Percentiles rank a stretch among this genome's conserved stretches.
Conservation (phyloP, 495 filamentous ascomycete genomes). For the Aspergillus conjunctus region DNA sequence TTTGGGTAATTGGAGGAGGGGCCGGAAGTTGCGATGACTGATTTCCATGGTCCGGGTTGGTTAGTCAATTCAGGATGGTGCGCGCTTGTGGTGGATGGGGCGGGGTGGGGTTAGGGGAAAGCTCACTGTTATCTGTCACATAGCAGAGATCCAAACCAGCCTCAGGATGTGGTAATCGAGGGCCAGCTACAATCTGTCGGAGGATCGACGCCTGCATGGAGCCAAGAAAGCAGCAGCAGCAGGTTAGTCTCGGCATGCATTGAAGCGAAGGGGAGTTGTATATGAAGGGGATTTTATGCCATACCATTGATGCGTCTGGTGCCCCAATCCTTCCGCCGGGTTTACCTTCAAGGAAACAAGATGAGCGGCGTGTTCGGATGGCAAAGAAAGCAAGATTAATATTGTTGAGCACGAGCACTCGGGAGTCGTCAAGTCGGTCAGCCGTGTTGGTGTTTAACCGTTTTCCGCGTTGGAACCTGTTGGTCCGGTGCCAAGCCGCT, state of each 20-base stretch:
- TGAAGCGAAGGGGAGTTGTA: background rate
- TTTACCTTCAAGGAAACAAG: no score
- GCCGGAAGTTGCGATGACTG: slow-evolving; percentile 77
- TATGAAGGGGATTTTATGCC: background rate
- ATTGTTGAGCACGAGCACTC: no score
- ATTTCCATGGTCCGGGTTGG: background rate
- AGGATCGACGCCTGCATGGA: slow-evolving; percentile 61
- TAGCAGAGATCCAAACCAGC: slow-evolving; percentile 94
- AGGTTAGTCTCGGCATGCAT: slow-evolving; percentile 26
- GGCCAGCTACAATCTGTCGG: slow-evolving; percentile 76
- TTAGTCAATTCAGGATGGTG: background rate
- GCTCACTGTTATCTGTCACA: slow-evolving; percentile 73
- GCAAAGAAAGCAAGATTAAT: no score
- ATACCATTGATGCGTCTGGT: background rate
- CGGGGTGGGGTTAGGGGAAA: slow-evolving; percentile 1
- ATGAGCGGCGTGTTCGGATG: no score
- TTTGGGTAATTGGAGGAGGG: slow-evolving; percentile 86
- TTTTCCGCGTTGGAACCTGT: background rate
- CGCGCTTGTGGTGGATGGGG: background rate
- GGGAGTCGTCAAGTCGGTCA: no score
- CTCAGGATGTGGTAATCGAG: slow-evolving; percentile 78
- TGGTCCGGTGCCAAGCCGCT: slow-evolving; percentile 10
- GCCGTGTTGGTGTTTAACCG: background rate
- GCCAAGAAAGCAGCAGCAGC: slow-evolving; percentile 20
- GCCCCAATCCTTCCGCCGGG: background rate